phyloP scores from a whole-genome alignment of 1,284 basidiomycete genomes.

The Rhodotorula sp. region DNA sequence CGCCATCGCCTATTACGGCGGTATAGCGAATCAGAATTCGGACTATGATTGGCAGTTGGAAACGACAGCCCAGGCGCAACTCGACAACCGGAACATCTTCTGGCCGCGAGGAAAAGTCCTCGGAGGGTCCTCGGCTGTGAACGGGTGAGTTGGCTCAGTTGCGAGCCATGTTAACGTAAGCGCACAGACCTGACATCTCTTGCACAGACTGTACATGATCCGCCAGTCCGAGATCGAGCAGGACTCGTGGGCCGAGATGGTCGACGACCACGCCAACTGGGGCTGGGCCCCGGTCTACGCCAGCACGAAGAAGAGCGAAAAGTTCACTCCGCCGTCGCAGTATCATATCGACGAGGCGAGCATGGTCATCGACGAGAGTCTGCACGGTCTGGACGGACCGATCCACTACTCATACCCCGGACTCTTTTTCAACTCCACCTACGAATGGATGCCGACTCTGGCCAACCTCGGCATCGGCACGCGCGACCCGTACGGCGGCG shows the following conservation, averaged over 20 bases:
- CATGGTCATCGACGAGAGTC: slow-evolving; percentile 50
- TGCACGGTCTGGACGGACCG: slow-evolving; percentile 56
- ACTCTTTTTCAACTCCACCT: slow-evolving; percentile 37
- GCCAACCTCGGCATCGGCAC: slow-evolving; percentile 38
- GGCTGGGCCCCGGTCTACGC: slow-evolving; percentile 58
- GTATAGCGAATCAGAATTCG: slow-evolving; percentile 20
- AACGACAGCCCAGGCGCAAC: slow-evolving; percentile 58
- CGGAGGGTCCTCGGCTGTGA: slow-evolving; percentile 42
- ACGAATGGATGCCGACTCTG: slow-evolving; percentile 41
- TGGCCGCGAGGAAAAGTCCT: slow-evolving; percentile 44
- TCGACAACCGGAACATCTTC: slow-evolving; percentile 46
- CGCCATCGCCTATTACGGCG: slow-evolving; percentile 29
- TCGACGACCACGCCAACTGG: slow-evolving; percentile 52
- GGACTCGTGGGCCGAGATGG: slow-evolving; percentile 50
- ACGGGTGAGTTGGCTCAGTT: slow-evolving; percentile 20
- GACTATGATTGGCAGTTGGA: slow-evolving; percentile 66
- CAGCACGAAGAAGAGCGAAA: slow-evolving; percentile 57
- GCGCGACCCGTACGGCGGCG: slow-evolving; percentile 48
- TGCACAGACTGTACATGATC: slow-evolving; percentile 61
- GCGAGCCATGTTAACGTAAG: slow-evolving; percentile 45
- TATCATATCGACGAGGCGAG: slow-evolving; percentile 45
- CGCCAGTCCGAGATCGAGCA: slow-evolving; percentile 50
- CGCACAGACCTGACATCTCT: neutral
- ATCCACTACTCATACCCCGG: slow-evolving; percentile 47
- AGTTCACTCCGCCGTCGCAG: slow-evolving; percentile 51